These are phyloP conservation scores for Cercospora sp. DNA, from an alignment of 2,329 filamentous ascomycete species.

Conservation along the genomic window DNA sequence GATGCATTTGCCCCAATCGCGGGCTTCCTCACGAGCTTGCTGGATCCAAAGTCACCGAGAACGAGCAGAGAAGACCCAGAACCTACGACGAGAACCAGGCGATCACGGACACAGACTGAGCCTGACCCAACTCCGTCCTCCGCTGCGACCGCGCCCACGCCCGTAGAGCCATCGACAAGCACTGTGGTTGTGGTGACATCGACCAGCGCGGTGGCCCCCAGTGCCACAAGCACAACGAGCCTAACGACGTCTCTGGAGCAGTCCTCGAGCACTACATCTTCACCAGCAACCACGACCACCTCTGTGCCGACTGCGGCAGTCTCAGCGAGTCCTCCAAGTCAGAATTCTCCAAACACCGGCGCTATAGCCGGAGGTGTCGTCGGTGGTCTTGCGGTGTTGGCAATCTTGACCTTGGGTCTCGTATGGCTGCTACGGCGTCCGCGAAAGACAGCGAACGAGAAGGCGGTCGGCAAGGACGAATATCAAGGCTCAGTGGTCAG, in stretches of 20 bases:
- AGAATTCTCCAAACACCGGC: constrained; percentile 4
- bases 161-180: neutral
- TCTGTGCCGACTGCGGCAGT: neutral
- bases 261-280: neutral
- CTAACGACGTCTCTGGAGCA: neutral
- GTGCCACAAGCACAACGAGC: neutral
- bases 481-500: constrained; percentile 10
- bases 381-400: constrained; percentile 14
- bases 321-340: neutral
- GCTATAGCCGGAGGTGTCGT: constrained; percentile 16
- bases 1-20: constrained; percentile 1
- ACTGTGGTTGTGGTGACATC: neutral
- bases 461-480: neutral
- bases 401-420: constrained; percentile 10
- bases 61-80: neutral
- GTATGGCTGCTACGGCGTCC: constrained; percentile 15
- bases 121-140: neutral
- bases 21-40: constrained; percentile 4
- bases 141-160: neutral
- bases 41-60: neutral
- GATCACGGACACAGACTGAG: neutral
- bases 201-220: neutral
- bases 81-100: neutral
- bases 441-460: neutral
- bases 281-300: neutral